Evolutionary conservation across 441 rosid genomes (phyloP).

Genomic region (Gossypium trilobum): DNA sequence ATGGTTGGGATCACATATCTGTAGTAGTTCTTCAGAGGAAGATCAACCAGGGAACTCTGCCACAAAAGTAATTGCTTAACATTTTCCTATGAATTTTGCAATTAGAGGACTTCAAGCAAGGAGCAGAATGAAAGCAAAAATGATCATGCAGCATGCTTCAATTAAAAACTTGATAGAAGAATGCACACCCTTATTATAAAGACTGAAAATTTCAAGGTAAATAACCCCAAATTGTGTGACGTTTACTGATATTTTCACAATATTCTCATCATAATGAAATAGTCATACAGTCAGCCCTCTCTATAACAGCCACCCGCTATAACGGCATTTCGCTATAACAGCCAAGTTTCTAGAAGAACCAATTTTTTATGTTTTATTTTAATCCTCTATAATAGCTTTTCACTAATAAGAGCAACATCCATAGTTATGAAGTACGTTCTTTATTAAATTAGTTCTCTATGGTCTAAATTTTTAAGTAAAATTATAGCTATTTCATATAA

Average conservation of each 20-base stretch:
- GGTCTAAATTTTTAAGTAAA: no score
- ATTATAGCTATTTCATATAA: no score
- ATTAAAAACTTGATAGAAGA: not conserved
- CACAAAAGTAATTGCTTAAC: constrained; percentile 10
- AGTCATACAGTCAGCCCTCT: not conserved
- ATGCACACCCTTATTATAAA: not conserved
- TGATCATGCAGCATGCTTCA: not conserved
- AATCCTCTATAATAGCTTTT: no score
- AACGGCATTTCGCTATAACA: no score
- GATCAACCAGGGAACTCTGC: constrained; percentile 97
- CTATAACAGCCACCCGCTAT: no score
- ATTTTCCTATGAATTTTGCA: not conserved
- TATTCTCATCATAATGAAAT: not conserved
- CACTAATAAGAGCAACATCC: no score
- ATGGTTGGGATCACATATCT: constrained; percentile 82
- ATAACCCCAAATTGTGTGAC: not conserved
- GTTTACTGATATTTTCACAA: not conserved
- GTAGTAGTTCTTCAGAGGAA: constrained; percentile 96
- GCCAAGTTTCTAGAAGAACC: no score
- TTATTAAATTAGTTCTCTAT: no score
- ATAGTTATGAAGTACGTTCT: no score
- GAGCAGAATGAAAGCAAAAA: not conserved
- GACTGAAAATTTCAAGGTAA: not conserved
- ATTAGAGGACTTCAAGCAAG: not conserved
- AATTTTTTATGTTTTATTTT: no score